A percentile compares a stretch with the other conserved stretches of the same genome.
Evolutionary conservation across 140 eudicot species (phyloP).

Genomic region (Erigeron philadelphicus): DNA sequence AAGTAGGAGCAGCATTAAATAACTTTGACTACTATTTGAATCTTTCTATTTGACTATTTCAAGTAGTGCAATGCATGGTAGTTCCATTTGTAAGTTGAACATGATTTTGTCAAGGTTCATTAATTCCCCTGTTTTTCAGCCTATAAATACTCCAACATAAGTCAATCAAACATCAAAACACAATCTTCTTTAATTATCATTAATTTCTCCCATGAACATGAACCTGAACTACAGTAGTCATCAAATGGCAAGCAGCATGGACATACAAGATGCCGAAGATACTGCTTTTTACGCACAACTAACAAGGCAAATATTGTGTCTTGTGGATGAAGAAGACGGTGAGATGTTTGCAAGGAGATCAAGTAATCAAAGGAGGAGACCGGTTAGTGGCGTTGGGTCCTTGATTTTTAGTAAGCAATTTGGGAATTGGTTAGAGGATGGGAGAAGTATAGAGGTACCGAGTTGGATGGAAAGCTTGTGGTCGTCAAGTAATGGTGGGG

Average conservation of each 20-base stretch:
- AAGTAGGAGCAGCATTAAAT: not conserved
- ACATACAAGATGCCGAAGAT: conserved; percentile 27
- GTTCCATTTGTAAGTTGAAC: conserved; percentile 20
- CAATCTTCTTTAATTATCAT: not conserved
- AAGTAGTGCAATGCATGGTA: conserved; percentile 24
- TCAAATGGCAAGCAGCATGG: conserved; percentile 20
- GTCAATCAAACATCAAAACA: not conserved
- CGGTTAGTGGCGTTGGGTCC: not conserved
- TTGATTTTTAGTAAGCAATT: conserved; percentile 12
- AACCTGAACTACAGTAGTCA: conserved; percentile 10
- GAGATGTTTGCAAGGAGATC: not conserved
- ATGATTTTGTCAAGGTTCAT: conserved; percentile 12
- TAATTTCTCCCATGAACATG: conserved; percentile 16
- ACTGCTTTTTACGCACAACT: conserved; percentile 32
- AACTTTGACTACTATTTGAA: conserved; percentile 14
- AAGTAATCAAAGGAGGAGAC: not conserved
- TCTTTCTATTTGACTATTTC: conserved; percentile 16
- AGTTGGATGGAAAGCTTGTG: conserved; percentile 36
- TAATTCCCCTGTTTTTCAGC: conserved; percentile 6
- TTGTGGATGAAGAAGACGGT: conserved; percentile 33
- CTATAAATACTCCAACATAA: conserved; percentile 22
- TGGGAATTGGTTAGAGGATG: conserved; percentile 27
- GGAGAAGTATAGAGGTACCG: conserved; percentile 23
- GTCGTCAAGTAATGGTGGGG: conserved; percentile 33
- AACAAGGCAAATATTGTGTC: conserved; percentile 29